phyloP scores from a whole-genome alignment of 2,329 filamentous ascomycete species.

The Arthrobotrys sphaeroides region DNA sequence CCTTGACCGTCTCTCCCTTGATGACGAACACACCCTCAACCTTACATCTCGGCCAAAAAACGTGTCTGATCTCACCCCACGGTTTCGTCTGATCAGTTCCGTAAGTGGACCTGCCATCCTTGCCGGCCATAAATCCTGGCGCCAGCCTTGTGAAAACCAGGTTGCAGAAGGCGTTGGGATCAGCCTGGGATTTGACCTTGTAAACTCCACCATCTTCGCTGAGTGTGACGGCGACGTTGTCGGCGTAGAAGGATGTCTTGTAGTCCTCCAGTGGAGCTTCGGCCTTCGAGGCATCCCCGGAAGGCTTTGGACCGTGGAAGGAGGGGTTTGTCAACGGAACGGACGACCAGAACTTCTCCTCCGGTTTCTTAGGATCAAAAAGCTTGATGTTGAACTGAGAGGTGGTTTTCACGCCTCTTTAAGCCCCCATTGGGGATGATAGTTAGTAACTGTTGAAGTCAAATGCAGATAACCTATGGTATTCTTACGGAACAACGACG shows the following conservation, averaged over 20 bases:
- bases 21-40: conserved; percentile 77
- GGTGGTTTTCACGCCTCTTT: conserved; percentile 85
- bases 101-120: conserved; percentile 82
- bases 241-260: conserved; percentile 83
- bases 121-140: conserved; percentile 85
- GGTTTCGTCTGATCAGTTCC: conserved; percentile 86
- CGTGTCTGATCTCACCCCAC: conserved; percentile 91
- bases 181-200: conserved; percentile 88
- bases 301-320: conserved; percentile 83
- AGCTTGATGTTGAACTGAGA: conserved; percentile 95
- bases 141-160: conserved; percentile 78
- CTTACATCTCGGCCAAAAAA: conserved; percentile 89
- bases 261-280: conserved; percentile 83
- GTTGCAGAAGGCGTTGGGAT: conserved; percentile 83
- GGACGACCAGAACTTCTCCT: conserved; percentile 81
- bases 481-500: conserved; percentile 72
- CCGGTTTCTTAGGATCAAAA: conserved; percentile 73
- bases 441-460: background rate
- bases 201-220: conserved; percentile 84
- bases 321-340: conserved; percentile 79
- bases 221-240: conserved; percentile 84
- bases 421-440: background rate
- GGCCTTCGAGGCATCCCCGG: conserved; percentile 86
- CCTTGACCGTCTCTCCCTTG: conserved; percentile 79
- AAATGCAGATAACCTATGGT: background rate